phyloP scores from a whole-genome alignment of 2,329 filamentous ascomycete species.

The Trichoderma hamatum region DNA sequence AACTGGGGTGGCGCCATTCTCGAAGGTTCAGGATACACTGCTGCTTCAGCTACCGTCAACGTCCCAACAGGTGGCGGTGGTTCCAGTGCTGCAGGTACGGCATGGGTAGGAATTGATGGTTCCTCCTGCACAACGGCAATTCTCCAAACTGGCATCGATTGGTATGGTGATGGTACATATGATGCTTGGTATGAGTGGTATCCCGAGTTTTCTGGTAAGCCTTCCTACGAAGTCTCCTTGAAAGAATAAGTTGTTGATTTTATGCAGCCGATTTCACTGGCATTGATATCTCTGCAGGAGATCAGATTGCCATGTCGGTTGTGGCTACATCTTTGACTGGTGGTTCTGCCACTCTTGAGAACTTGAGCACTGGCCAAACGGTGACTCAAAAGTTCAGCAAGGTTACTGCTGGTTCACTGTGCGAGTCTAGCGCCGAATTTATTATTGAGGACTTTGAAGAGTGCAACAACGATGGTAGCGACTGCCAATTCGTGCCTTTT shows the following conservation, averaged over 20 bases:
- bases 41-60: conserved; percentile 16
- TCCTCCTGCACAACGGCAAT: conserved; percentile 5
- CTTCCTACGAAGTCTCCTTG: background rate
- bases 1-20: conserved; percentile 23
- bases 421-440: conserved; percentile 18
- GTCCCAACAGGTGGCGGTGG: conserved; percentile 13
- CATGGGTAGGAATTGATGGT: conserved; percentile 22
- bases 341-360: conserved; percentile 17
- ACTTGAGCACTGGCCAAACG: conserved; percentile 7
- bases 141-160: conserved; percentile 16
- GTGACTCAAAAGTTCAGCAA: conserved; percentile 15
- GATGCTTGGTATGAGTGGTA: conserved; percentile 24
- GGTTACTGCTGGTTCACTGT: conserved; percentile 17
- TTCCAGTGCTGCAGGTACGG: conserved; percentile 11
- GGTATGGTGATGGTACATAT: conserved; percentile 22
- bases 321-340: conserved; percentile 18
- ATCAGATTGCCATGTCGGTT: conserved; percentile 8
- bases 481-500: conserved; percentile 15
- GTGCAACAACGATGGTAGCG: background rate
- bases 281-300: conserved; percentile 8
- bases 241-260: background rate
- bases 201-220: conserved; percentile 13
- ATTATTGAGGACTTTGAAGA: conserved; percentile 20
- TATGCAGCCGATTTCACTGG: conserved; percentile 14
- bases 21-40: background rate